Evolutionary conservation across 139 green algal genomes (phyloP), one percentile per base, ranked within the genome.

Genomic region (Haematococcus lacustris): DNA sequence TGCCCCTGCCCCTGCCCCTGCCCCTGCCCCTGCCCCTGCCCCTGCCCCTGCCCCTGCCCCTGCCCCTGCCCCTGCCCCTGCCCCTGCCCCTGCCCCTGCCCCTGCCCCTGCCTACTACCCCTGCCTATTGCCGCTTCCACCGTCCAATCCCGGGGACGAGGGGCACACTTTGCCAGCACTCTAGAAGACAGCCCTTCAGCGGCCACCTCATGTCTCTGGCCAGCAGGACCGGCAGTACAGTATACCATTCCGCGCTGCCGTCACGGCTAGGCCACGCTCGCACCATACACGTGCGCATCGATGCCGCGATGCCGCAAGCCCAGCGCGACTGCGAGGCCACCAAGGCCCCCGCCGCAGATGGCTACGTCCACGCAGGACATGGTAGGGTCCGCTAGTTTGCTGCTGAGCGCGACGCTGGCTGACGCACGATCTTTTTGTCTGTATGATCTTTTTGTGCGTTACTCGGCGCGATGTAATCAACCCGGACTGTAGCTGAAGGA

Each of bases 261-360:
- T 28, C 47, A 13, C 21, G 47, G 47, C 47, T 13, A 13, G 30
- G 34, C 17, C n/a, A 3, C 17, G 7, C 32, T 50, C 67, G 2
- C 43, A 72, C 67, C 67, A 23, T 76, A 80, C 47, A 80, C 51
- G 38, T 74, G 75, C 2, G 6, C 68, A 38, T 75, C 63, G 2
- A 71, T 38, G 51, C 75, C 75, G 30, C 75, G 69, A 1, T 32
- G 60, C 7, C 2, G 35, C 25, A 80, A 62, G 1, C 75, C 75
- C 63, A 38, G 69, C 0, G 82, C 78, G 3, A 87, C 67, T 21
- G 82, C 82, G 38, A 87, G 67, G 1, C 82, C 82, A 3, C 78
- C 82, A 30, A 87, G 73, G 0, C 82, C 82, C 30, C 82, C 82
- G 2, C 82, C 82, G 28, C 73, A 30, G 30, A 85, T 80, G 28